Base-by-base conservation (phyloP, 202 grass and related monocot species). In the Setaria viridis region DNA sequence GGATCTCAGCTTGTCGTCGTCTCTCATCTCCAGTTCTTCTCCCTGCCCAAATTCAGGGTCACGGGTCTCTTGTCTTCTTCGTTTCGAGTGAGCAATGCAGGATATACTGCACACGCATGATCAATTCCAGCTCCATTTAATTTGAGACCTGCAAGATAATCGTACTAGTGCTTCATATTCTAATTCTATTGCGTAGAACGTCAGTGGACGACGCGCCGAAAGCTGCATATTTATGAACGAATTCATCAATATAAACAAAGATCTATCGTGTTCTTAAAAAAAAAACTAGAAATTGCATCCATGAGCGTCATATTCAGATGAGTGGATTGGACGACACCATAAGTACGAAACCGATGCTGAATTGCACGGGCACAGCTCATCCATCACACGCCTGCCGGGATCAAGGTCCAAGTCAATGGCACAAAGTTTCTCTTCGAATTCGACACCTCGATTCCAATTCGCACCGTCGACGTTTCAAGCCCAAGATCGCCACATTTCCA, bases 41-140 rank as follows among this genome's bases (percentile, higher is more conserved):
- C 2, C 46, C 43, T 1, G 34, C 12, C 54, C 12, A 56, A 75
- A 75, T 57, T 13, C 72, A 59, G n/a, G 1, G 35, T 81, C 78
- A 81, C 78, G 70, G 70, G 50, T 30, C 49, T 30, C 49, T 68
- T 82, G 78, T 76, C 50, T 59, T 30, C 2, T 50, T 82, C 78
- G 13, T 21, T 67, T 47, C 33, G 49, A 54, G 37, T 47, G 37
- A 57, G 7, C 17, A 48, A 37, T 14, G 46, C 68, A 37, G 70
- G 41, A 21, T 25, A 25, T 25, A 25, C 25, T 21, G 12, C 3
- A 54, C 6, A 6, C 53, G 5, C 3, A 41, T 41, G 39, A 41
- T 41, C 6, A 49, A 84, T 54, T 62, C 12, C 53, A 58, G 39
- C 16, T 21, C 33, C 16, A 62, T 62, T 70, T 47, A n/a, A 14